Evolutionary conservation across 345 rosid species (phyloP).

Genomic region (Syzygium oleosum): DNA sequence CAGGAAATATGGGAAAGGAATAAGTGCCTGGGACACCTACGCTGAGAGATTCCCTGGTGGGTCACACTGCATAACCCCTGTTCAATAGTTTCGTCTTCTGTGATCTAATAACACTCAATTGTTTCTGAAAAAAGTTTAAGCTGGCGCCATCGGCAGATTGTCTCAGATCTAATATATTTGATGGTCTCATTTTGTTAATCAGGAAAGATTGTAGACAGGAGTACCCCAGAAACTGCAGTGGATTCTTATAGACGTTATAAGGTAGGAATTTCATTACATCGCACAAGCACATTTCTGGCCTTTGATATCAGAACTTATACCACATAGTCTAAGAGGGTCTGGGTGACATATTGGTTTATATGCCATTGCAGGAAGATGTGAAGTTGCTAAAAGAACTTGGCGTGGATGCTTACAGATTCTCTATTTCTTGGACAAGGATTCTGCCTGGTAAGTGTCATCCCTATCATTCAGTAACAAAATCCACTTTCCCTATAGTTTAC

Average conservation of each 20-base stretch:
- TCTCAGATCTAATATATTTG: neutral
- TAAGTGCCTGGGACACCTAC: neutral
- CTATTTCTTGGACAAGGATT: conserved; percentile 7
- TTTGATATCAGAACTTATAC: neutral
- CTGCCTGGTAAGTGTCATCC: neutral
- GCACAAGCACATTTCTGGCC: neutral
- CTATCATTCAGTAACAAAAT: neutral
- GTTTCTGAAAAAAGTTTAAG: conserved; percentile 16
- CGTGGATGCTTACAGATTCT: conserved; percentile 4
- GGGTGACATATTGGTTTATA: neutral
- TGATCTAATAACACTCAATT: neutral
- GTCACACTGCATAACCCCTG: neutral
- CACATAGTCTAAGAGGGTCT: too few species aligned
- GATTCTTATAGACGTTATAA: conserved; percentile 2
- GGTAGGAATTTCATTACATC: neutral
- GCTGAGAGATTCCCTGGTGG: neutral
- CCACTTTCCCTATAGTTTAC: neutral
- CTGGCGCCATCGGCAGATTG: neutral
- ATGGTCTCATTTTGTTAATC: conserved; percentile 18
- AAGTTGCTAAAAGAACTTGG: neutral
- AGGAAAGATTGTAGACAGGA: conserved; percentile 24
- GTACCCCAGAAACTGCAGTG: conserved; percentile 10
- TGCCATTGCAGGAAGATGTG: conserved; percentile 1
- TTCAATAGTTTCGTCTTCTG: neutral
- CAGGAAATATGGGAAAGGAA: conserved; percentile 5